These are phyloP conservation scores for Calonectria pseudoreteaudii DNA, from an alignment of 2,329 filamentous ascomycete species.

Conservation along the genomic window DNA sequence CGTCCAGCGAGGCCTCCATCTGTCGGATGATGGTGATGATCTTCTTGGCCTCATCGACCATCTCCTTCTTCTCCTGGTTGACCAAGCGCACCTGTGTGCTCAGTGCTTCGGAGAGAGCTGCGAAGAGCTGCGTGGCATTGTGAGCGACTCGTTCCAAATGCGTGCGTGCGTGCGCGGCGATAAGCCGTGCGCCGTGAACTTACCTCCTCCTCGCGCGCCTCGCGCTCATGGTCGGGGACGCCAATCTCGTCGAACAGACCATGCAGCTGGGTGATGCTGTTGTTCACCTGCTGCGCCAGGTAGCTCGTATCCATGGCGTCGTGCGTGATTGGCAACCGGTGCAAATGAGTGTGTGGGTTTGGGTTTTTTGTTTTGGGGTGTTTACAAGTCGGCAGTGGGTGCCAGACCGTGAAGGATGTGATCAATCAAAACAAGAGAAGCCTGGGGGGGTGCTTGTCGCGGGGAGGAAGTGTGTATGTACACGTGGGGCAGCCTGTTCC, in stretches of 20 bases:
- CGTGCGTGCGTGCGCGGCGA: neutral
- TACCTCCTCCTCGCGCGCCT: constrained; percentile 90
- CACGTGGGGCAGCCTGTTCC: constrained; percentile 31
- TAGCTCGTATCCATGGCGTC: constrained; percentile 88
- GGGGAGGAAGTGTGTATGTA: neutral
- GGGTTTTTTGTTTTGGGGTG: constrained; percentile 13
- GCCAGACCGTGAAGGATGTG: constrained; percentile 18
- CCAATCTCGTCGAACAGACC: constrained; percentile 98
- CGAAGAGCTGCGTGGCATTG: constrained; percentile 76
- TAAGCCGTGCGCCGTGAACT: constrained; percentile 39
- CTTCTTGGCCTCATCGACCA: constrained; percentile 89
- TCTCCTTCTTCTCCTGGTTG: constrained; percentile 86
- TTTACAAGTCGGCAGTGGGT: constrained; percentile 19
- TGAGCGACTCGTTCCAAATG: neutral
- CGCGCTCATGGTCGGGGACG: constrained; percentile 91
- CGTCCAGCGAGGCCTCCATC: constrained; percentile 92
- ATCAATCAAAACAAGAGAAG: constrained; percentile 24
- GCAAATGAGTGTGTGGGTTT: constrained; percentile 29
- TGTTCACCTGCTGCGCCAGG: constrained; percentile 93
- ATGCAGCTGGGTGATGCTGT: constrained; percentile 92
- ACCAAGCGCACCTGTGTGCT: constrained; percentile 90
- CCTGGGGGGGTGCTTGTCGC: constrained; percentile 9
- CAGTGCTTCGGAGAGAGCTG: constrained; percentile 89
- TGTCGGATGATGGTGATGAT: constrained; percentile 89
- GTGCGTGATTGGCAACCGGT: constrained; percentile 15